These are phyloP conservation scores for Yarrowia divulgata DNA, from an alignment of 805 yeast species.

Conservation along the genomic window DNA sequence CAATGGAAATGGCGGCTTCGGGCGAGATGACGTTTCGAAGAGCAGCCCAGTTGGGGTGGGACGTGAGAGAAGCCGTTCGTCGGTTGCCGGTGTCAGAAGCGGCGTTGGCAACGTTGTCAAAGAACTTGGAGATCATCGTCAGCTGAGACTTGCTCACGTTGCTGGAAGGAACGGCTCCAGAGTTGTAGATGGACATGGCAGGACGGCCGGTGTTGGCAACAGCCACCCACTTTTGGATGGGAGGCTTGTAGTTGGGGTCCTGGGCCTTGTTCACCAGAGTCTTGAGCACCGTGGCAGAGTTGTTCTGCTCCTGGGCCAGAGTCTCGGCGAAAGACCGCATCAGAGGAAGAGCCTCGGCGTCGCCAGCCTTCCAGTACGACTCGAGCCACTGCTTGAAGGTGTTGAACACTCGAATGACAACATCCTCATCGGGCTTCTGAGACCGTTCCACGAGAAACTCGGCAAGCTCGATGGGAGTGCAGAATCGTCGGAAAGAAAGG, in stretches of 20 bases:
- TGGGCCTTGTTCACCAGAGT: conserved; percentile 24
- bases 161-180: conserved; percentile 40
- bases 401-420: conserved; percentile 63
- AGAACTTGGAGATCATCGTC: conserved; percentile 42
- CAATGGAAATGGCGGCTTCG: conserved; percentile 41
- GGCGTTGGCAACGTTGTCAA: conserved; percentile 28
- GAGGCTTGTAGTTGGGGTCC: conserved; percentile 28
- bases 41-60: conserved; percentile 36
- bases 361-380: conserved; percentile 74
- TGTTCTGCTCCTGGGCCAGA: conserved; percentile 27
- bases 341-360: conserved; percentile 34
- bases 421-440: conserved; percentile 47
- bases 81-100: conserved; percentile 15
- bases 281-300: conserved; percentile 32
- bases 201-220: conserved; percentile 36
- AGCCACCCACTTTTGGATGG: conserved; percentile 32
- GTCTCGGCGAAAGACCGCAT: conserved; percentile 40
- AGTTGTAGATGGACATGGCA: conserved; percentile 38
- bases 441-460: conserved; percentile 68
- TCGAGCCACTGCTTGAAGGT: conserved; percentile 86
- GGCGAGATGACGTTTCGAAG: conserved; percentile 33
- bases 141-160: conserved; percentile 46
- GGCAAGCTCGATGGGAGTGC: conserved; percentile 68
- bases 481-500: conserved; percentile 75
- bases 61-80: conserved; percentile 32